These are phyloP conservation scores for Hypoxylon fuscum DNA, from an alignment of 495 filamentous ascomycete species.

Conservation along the genomic window DNA sequence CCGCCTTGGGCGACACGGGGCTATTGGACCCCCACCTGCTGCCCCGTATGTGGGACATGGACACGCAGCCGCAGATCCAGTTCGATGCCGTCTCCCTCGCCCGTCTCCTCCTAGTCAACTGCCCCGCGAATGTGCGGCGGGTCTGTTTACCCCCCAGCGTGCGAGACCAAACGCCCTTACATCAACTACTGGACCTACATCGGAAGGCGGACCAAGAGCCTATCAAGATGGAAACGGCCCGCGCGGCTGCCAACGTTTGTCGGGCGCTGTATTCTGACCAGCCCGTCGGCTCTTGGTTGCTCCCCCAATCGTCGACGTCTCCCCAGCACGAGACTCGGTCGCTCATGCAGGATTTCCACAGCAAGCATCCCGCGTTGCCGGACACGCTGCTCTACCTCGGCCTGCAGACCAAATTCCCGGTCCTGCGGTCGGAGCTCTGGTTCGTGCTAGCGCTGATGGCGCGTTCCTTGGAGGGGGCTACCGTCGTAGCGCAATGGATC, in stretches of 20 bases:
- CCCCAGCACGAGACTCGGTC: constrained; percentile 11
- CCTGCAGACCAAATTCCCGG: constrained; percentile 72
- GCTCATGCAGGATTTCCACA: constrained; percentile 61
- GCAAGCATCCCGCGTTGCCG: constrained; percentile 58
- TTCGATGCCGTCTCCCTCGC: constrained; percentile 73
- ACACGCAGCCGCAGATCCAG: constrained; percentile 72
- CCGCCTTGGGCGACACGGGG: constrained; percentile 62
- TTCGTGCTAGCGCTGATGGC: constrained; percentile 80
- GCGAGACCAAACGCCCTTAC: constrained; percentile 63
- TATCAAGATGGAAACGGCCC: constrained; percentile 77
- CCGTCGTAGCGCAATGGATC: constrained; percentile 59
- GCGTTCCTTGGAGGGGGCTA: constrained; percentile 56
- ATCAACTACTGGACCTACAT: constrained; percentile 67
- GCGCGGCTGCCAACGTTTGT: constrained; percentile 70
- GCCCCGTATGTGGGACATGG: constrained; percentile 67
- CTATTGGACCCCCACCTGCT: constrained; percentile 59
- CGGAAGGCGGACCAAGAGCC: constrained; percentile 67
- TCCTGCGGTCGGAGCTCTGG: constrained; percentile 75
- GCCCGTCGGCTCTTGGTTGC: constrained; percentile 9
- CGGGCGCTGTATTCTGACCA: constrained; percentile 59
- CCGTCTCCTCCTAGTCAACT: constrained; percentile 70
- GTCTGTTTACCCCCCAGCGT: constrained; percentile 54
- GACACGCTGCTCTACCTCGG: constrained; percentile 68
- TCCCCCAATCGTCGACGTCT: not conserved
- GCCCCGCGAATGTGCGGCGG: constrained; percentile 63